Evolutionary conservation across 352 stramenopile genomes (phyloP).

Genomic region (Phytophthora palmivora): DNA sequence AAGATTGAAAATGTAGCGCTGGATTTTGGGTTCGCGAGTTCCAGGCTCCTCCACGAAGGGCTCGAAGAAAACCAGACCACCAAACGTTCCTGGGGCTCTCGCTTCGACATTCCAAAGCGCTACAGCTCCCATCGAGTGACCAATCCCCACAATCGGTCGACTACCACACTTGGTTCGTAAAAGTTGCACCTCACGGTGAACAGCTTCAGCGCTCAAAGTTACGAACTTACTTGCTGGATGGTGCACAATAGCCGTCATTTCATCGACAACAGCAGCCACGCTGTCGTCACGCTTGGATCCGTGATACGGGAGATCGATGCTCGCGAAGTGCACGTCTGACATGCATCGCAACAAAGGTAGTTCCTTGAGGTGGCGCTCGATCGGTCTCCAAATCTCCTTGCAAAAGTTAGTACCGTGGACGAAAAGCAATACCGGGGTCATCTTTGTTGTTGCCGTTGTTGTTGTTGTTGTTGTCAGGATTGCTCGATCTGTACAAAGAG

Average conservation of each 20-base stretch:
- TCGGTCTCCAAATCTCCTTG: conserved; percentile 48
- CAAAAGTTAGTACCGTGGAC: conserved; percentile 51
- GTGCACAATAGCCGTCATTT: conserved; percentile 14
- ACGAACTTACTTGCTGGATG: conserved; percentile 41
- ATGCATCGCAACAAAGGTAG: conserved; percentile 27
- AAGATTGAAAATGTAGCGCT: conserved; percentile 17
- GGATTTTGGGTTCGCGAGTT: conserved; percentile 2
- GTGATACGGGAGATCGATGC: conserved; percentile 51
- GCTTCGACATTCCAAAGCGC: conserved; percentile 38
- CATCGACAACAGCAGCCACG: conserved; percentile 22
- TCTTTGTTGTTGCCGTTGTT: not conserved
- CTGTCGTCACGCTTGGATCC: conserved; percentile 45
- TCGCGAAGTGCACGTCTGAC: conserved; percentile 7
- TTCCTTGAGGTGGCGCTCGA: conserved; percentile 34
- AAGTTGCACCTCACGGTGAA: conserved; percentile 17
- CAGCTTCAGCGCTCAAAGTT: conserved; percentile 15
- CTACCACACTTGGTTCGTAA: not conserved
- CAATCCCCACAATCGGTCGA: conserved; percentile 47
- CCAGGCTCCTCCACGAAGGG: conserved; percentile 16
- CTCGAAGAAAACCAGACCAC: conserved; percentile 43
- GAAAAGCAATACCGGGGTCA: conserved; percentile 14
- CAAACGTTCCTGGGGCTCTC: conserved; percentile 37
- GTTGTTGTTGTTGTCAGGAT: too few species aligned
- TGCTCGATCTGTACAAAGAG: not conserved
- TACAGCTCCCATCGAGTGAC: conserved; percentile 42